phyloP scores from a whole-genome alignment of 306 rosid species.

The Dryas alaskensis region DNA sequence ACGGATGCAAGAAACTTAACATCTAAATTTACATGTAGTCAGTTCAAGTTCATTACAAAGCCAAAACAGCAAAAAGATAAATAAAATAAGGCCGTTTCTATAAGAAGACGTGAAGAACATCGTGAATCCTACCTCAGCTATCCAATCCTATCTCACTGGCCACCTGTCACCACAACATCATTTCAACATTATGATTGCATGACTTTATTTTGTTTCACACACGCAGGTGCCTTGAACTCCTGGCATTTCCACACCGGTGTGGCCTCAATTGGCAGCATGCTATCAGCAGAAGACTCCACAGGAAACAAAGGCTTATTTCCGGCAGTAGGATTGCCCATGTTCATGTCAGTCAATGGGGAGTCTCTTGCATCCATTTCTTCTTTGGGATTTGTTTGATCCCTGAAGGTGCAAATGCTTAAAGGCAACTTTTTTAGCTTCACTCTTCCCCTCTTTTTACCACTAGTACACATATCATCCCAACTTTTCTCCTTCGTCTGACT shows the following conservation, averaged over 20 bases:
- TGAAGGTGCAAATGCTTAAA: slow-evolving; percentile 66
- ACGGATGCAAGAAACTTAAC: slow-evolving; percentile 48
- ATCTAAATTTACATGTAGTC: slow-evolving; percentile 75
- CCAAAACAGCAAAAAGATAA: slow-evolving; percentile 34
- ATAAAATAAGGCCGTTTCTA: slow-evolving; percentile 40
- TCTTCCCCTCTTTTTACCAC: slow-evolving; percentile 84
- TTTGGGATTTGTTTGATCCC: slow-evolving; percentile 59
- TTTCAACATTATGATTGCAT: slow-evolving; percentile 58
- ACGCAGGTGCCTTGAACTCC: slow-evolving; percentile 65
- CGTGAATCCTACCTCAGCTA: slow-evolving; percentile 74
- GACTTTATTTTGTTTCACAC: slow-evolving; percentile 72
- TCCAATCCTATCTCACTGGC: slow-evolving; percentile 42
- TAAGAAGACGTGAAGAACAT: slow-evolving; percentile 39
- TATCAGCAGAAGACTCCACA: slow-evolving; percentile 54
- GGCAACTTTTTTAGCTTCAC: slow-evolving; percentile 82
- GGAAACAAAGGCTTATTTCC: slow-evolving; percentile 52
- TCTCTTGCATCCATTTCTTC: slow-evolving; percentile 53
- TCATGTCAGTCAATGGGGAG: slow-evolving; percentile 43
- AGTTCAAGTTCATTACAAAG: slow-evolving; percentile 59
- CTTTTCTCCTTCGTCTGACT: slow-evolving; percentile 55
- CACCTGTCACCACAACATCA: slow-evolving; percentile 36
- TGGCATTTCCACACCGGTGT: slow-evolving; percentile 80
- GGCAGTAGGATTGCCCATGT: slow-evolving; percentile 42
- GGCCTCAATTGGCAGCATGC: slow-evolving; percentile 58
- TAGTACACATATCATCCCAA: slow-evolving; percentile 44